A percentile compares a stretch with the other conserved stretches of the same genome.
These are phyloP conservation scores for Suillus subalutaceus DNA, from an alignment of 768 basidiomycete genomes.

Conservation along the genomic window DNA sequence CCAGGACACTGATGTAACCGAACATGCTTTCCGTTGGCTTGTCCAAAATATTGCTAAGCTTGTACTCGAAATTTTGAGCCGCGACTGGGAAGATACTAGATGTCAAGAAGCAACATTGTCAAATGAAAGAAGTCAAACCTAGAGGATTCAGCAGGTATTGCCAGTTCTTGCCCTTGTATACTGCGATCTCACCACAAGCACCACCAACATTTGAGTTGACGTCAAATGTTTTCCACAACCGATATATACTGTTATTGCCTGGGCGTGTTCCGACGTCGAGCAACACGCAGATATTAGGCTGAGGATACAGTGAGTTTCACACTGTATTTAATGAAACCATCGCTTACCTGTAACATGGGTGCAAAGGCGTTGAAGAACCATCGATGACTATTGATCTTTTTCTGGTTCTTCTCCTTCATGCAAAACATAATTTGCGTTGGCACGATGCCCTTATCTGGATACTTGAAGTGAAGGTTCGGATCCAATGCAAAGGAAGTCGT, in stretches of 20 bases:
- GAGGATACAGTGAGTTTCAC: constrained; percentile 7
- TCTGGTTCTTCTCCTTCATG: constrained; percentile 92
- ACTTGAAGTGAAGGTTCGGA: constrained; percentile 79
- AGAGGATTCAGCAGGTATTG: constrained; percentile 80
- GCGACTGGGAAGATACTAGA: constrained; percentile 55
- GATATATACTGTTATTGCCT: constrained; percentile 85
- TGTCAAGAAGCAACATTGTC: not conserved
- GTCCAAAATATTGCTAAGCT: constrained; percentile 87
- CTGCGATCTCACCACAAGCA: constrained; percentile 96
- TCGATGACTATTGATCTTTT: constrained; percentile 95
- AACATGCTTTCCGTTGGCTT: constrained; percentile 89
- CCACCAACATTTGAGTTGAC: constrained; percentile 91
- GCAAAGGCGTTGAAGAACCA: constrained; percentile 99
- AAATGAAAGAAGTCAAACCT: constrained; percentile 44
- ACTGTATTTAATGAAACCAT: not conserved
- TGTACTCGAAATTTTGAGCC: constrained; percentile 96
- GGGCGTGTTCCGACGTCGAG: constrained; percentile 95
- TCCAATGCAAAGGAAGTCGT: constrained; percentile 82
- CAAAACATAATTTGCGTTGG: constrained; percentile 94
- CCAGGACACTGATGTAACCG: constrained; percentile 95
- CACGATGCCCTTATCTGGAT: constrained; percentile 90
- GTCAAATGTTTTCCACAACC: constrained; percentile 95
- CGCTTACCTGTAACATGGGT: constrained; percentile 72
- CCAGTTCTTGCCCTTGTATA: constrained; percentile 91
- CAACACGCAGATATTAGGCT: constrained; percentile 92